Base-by-base conservation (phyloP, 2,329 filamentous ascomycete species). In the Fusarium acutatum region DNA sequence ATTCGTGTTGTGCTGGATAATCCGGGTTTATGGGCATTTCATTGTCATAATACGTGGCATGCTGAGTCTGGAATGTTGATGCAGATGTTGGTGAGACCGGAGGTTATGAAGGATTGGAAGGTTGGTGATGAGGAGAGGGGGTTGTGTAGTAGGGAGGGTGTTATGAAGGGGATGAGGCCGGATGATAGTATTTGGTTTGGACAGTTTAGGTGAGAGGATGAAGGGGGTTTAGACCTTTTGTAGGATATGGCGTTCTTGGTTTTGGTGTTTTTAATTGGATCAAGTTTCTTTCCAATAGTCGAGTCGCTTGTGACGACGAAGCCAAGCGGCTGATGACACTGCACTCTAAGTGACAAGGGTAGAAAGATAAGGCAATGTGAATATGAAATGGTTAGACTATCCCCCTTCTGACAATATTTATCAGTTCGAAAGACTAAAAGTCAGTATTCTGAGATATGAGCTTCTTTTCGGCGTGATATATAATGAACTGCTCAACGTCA, bases 11-110 rank as follows among this genome's bases (percentile, higher is more conserved):
- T 88, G 6, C 83, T 88, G 1, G 88, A 90, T 67, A 90, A 90
- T 74, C 85, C 88, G 0, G 89, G 89, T 2, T 72, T 88, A 4
- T 90, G 89, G 88, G 83, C 86, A 1, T 85, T 90, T 28, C 88
- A 90, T 76, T 90, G 88, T 72, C 88, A 90, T 72, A 86, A 89
- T 65, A 82, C 83, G 1, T 91, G 89, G 89, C 89, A 91, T 74
- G 83, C 84, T 1, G 88, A 89, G 72, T 86, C 88, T 3, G 88
- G 89, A 3, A 84, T 90, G 82, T 66, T 86, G 37, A 91, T 91
- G 89, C 88, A 90, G 78, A 85, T 92, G 60, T 74, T 84, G 17
- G 82, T 81, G 2, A 73, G 76, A 17, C 72, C 75, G 0, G 81
- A 82, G 3, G 75, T 75, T 9, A 77, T 82, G 9, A 64, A 69